Conservation (phyloP, 768 basidiomycete species). For the Hydnum rufescens region DNA sequence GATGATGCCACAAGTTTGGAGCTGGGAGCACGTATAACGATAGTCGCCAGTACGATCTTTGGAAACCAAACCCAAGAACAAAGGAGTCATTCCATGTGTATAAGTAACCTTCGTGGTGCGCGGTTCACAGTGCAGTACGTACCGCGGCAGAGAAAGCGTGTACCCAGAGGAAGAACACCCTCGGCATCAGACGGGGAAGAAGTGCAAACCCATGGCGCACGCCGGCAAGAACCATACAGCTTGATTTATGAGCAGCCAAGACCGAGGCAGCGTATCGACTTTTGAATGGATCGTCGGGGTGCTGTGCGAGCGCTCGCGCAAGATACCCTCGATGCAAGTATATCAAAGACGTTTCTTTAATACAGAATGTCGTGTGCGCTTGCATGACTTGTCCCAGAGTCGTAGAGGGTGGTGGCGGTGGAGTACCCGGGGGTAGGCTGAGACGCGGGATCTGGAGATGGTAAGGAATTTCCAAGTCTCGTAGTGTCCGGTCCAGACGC, state of each 20-base stretch:
- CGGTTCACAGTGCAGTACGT: conserved; percentile 13
- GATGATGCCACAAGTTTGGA: conserved; percentile 57
- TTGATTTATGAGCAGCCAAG: conserved; percentile 22
- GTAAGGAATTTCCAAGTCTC: conserved; percentile 10
- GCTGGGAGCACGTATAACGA: conserved; percentile 54
- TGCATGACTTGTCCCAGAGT: conserved; percentile 2
- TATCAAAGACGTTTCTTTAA: conserved; percentile 14
- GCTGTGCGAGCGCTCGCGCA: conserved; percentile 46
- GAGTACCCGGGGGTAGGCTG: conserved; percentile 5
- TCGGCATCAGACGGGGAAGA: conserved; percentile 37
- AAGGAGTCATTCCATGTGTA: neutral
- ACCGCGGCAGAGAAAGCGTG: conserved; percentile 50
- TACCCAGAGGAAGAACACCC: conserved; percentile 58
- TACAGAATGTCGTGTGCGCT: conserved; percentile 1
- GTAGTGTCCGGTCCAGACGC: conserved; percentile 8
- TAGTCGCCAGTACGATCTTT: conserved; percentile 57
- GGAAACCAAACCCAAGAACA: neutral
- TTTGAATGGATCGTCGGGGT: conserved; percentile 46
- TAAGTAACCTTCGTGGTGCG: too few relatives aligned
- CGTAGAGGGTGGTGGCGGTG: conserved; percentile 2
- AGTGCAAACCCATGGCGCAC: conserved; percentile 29
- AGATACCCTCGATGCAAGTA: conserved; percentile 32
- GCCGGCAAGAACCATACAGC: conserved; percentile 34
- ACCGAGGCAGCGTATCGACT: conserved; percentile 48
- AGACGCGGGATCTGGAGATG: conserved; percentile 7